Base-by-base conservation (phyloP, 805 yeast species). In the Tetrapisispora nanseiensis region DNA sequence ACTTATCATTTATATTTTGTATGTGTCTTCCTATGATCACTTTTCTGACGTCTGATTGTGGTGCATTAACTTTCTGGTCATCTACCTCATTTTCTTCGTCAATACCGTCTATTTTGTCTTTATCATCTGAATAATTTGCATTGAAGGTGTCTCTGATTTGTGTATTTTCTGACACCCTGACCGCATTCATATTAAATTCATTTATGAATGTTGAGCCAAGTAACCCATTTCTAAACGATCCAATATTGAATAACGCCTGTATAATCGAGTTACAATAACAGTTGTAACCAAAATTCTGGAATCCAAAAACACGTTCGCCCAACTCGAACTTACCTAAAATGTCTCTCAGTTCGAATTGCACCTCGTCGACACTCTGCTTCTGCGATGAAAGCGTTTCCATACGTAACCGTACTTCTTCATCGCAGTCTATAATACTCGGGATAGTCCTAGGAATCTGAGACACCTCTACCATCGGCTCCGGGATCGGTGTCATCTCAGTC, bases 211-310 rank as follows among this genome's bases (percentile, higher is more conserved):
- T 16, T 6, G 8, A 9, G 9, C 67, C 63, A 37, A 78, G 58
- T 2, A 83, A 58, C 40, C 69, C 70, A 13, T 68, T 61, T 37
- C 97, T 73, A 55, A 90, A 86, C 22, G 71, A 73, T 22, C 72
- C 71, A 3, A 90, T 73, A 63, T 83, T 80, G 66, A 76, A 92
- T 9, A 90, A 71, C 49, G 95, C 86, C 60, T 92, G 97, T 21
- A 92, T 65, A 26, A 92, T 84, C 9, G 96, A 86, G 54, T 92
- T 92, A 63, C 95, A 85, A 66, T 90, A 90, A 65, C 97, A 92
- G 0, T 97, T 87, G 58, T 87, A 81, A 2, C 95, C 95, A 53
- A 82, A 83, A 57, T 84, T 84, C 57, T 83, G 92, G 73, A 82
- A 76, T 0, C 94, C 94, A 58, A 75, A 83, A 18, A 83, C 71